Percentiles rank a stretch among this genome's conserved stretches.
phyloP scores from a whole-genome alignment of 768 basidiomycete species.

The Lentinula aciculospora region DNA sequence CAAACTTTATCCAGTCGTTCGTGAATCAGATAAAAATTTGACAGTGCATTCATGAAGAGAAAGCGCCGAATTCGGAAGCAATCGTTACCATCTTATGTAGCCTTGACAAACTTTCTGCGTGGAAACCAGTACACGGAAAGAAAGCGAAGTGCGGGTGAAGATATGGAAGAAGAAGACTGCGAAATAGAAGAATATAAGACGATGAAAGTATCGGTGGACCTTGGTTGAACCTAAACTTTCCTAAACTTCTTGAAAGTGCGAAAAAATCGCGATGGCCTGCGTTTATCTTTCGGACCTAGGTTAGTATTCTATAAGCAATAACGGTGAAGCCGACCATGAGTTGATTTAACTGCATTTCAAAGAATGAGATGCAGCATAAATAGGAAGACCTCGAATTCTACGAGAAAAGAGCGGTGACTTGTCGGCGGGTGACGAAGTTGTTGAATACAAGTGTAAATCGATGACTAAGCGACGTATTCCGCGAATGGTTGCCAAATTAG shows the following conservation, averaged over 20 bases:
- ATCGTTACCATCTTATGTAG: neutral
- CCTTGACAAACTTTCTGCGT: neutral
- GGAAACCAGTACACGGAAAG: neutral
- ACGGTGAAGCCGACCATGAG: neutral
- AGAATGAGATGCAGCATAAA: neutral
- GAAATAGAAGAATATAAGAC: neutral
- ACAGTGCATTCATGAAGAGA: neutral
- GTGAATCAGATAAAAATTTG: neutral
- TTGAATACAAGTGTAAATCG: neutral
- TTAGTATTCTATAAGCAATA: neutral
- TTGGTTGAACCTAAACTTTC: neutral
- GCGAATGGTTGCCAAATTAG: neutral
- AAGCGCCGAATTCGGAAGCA: neutral
- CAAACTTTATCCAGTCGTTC: neutral
- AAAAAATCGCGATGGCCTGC: conserved; percentile 28
- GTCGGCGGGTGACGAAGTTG: neutral
- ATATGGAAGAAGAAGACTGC: neutral
- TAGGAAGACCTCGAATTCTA: neutral
- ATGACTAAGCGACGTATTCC: neutral
- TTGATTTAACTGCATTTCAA: neutral
- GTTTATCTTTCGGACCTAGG: neutral
- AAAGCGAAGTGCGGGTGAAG: neutral
- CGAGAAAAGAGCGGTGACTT: neutral
- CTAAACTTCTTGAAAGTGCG: conserved; percentile 13
- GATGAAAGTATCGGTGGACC: conserved; percentile 3